Conservation (phyloP, 306 rosid genomes). For the Hippophae rhamnoides region DNA sequence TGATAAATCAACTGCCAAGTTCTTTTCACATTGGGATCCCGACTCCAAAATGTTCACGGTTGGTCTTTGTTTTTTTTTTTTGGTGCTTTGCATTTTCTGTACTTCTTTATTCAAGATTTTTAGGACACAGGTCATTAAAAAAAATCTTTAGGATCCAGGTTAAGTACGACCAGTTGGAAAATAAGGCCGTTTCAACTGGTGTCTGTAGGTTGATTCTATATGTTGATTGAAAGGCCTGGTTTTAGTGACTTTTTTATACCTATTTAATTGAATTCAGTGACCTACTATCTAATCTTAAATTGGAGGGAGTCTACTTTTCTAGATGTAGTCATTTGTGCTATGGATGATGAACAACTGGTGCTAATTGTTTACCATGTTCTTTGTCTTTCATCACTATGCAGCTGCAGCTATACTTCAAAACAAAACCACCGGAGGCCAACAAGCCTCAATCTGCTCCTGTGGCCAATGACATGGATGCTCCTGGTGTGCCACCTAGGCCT, state of each 20-base stretch:
- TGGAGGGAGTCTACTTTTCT: too few relatives aligned
- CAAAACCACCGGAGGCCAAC: constrained; percentile 75
- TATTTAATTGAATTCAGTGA: too few relatives aligned
- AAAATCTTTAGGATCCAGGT: too few relatives aligned
- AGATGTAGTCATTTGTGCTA: too few relatives aligned
- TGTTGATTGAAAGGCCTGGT: too few relatives aligned
- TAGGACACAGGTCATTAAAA: not conserved
- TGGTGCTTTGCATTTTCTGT: not conserved
- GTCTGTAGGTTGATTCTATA: too few relatives aligned
- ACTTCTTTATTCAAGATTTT: not conserved
- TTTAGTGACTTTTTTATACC: too few relatives aligned
- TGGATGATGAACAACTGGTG: too few relatives aligned
- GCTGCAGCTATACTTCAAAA: constrained; percentile 86
- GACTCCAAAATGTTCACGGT: constrained; percentile 98
- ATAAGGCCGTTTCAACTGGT: too few relatives aligned
- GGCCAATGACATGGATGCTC: constrained; percentile 61
- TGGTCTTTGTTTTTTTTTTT: constrained; percentile 11
- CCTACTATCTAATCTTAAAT: too few relatives aligned
- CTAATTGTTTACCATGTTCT: too few relatives aligned
- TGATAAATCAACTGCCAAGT: constrained; percentile 81
- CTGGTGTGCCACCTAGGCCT: constrained; percentile 82
- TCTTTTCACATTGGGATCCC: constrained; percentile 98
- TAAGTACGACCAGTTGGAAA: too few relatives aligned
- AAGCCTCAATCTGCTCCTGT: constrained; percentile 64
- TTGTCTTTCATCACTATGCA: constrained; percentile 21